These are phyloP conservation scores for Chlorella sorokiniana DNA, from an alignment of 139 green algal genomes.

Conservation along the genomic window DNA sequence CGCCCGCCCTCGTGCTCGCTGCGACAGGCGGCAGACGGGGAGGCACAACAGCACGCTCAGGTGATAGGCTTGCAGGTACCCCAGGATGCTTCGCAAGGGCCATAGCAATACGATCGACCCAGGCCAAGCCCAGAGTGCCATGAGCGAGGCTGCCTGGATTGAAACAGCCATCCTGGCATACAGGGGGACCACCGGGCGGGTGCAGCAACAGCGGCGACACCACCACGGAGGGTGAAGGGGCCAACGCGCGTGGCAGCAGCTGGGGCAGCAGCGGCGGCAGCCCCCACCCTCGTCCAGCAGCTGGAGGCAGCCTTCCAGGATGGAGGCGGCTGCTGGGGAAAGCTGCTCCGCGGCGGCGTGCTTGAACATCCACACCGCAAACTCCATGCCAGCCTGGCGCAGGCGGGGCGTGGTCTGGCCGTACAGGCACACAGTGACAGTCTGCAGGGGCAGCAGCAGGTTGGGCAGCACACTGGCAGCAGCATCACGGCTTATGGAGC, in stretches of 20 bases:
- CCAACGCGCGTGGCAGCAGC: neutral
- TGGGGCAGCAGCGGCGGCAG: neutral
- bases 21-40: neutral
- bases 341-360: constrained; percentile 73
- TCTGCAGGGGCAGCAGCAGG: constrained; percentile 28
- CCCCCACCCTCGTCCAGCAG: constrained; percentile 53
- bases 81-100: no score
- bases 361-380: constrained; percentile 85
- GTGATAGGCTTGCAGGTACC: neutral
- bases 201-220: no score
- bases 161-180: no score
- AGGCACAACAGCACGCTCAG: neutral
- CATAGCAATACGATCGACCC: no score
- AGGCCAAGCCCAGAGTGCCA: no score
- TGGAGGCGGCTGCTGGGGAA: constrained; percentile 48
- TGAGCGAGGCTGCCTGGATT: no score
- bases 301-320: constrained; percentile 60
- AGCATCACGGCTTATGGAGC: neutral
- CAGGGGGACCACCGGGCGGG: no score
- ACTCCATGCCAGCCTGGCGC: constrained; percentile 83
- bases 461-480: neutral
- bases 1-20: constrained; percentile 13
- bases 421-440: constrained; percentile 62
- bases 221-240: neutral
- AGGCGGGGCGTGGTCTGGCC: constrained; percentile 55